Percentiles rank a stretch among this genome's conserved stretches.
Conservation (phyloP, 1,139 yeast genomes). For the Geotrichum reessii region DNA sequence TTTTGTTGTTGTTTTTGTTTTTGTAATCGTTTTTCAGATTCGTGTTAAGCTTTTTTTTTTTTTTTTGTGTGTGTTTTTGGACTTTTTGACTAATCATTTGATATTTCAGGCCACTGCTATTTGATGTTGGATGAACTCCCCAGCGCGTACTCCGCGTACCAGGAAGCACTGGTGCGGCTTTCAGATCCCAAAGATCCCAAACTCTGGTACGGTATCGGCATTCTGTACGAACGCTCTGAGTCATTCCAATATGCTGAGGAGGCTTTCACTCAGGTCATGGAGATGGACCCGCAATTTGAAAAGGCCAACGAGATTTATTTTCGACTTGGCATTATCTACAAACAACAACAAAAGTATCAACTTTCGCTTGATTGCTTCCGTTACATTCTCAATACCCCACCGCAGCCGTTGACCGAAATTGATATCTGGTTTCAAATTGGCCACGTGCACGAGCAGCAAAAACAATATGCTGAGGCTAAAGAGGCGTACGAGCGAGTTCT, state of each 20-base stretch:
- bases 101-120: conserved; percentile 72
- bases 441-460: conserved; percentile 87
- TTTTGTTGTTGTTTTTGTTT: neutral
- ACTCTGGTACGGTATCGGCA: conserved; percentile 97
- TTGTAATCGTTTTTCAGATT: neutral
- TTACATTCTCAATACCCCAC: conserved; percentile 84
- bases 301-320: conserved; percentile 95
- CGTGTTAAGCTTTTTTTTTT: no score
- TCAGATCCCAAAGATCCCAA: conserved; percentile 94
- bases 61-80: neutral
- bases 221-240: conserved; percentile 90
- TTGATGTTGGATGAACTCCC: conserved; percentile 93
- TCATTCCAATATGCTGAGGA: conserved; percentile 96
- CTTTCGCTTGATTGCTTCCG: conserved; percentile 92
- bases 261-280: conserved; percentile 92
- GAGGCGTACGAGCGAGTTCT: conserved; percentile 94
- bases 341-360: conserved; percentile 83
- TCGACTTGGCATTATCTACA: conserved; percentile 93
- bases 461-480: conserved; percentile 85
- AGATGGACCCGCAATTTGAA: conserved; percentile 91
- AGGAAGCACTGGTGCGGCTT: conserved; percentile 84
- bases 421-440: conserved; percentile 99
- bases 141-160: conserved; percentile 93
- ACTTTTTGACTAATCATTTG: neutral
- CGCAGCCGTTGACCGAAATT: conserved; percentile 90